Evolutionary conservation across 2,329 filamentous ascomycete species (phyloP).

Genomic region (Elsinoe batatas): DNA sequence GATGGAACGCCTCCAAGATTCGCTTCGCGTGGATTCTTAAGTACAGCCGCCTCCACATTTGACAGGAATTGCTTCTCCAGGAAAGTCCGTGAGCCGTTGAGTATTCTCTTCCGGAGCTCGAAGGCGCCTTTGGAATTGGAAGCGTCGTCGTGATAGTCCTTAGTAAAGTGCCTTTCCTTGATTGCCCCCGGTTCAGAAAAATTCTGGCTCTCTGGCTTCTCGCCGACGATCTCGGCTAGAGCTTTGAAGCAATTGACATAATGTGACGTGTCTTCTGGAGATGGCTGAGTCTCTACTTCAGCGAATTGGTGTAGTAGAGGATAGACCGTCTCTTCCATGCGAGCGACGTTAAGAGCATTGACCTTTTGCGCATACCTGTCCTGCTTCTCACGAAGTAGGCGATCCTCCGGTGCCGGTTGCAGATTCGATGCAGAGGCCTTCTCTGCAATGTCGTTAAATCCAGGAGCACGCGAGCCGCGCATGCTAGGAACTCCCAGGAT

Average conservation of each 20-base stretch:
- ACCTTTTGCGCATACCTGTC: conserved; percentile 70
- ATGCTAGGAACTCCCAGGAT: conserved; percentile 73
- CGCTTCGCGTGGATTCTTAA: conserved; percentile 78
- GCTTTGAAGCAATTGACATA: conserved; percentile 76
- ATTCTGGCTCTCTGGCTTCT: conserved; percentile 52
- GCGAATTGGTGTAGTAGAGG: conserved; percentile 68
- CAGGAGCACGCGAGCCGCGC: conserved; percentile 28
- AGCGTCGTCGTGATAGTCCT: conserved; percentile 67
- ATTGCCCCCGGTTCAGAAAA: conserved; percentile 54
- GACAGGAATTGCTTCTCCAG: conserved; percentile 72
- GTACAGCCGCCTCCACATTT: conserved; percentile 66
- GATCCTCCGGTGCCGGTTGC: conserved; percentile 54
- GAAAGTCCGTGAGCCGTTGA: conserved; percentile 68
- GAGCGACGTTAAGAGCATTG: conserved; percentile 63
- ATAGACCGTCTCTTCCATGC: conserved; percentile 56
- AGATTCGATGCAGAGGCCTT: conserved; percentile 38
- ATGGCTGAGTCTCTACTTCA: conserved; percentile 59
- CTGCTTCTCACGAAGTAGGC: conserved; percentile 75
- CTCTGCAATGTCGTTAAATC: conserved; percentile 35
- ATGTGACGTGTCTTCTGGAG: conserved; percentile 51
- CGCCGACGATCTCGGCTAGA: conserved; percentile 66
- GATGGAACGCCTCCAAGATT: conserved; percentile 83
- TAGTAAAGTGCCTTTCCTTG: conserved; percentile 65
- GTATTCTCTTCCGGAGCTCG: conserved; percentile 65
- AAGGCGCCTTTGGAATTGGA: conserved; percentile 54